phyloP scores from a whole-genome alignment of 257 asterid species.

The Ballota nigra region DNA sequence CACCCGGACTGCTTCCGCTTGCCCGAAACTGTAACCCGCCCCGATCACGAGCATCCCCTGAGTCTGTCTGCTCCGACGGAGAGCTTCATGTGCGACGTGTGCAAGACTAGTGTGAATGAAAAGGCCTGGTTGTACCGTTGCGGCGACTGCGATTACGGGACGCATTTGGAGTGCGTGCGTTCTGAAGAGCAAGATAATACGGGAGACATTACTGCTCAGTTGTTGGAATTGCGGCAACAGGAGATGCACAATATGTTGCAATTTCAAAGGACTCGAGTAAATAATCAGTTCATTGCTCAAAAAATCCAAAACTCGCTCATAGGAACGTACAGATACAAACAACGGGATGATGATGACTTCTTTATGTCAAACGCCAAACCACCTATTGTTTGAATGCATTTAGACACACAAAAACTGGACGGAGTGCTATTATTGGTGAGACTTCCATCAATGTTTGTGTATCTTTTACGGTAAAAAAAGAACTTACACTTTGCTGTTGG shows the following conservation, averaged over 20 bases:
- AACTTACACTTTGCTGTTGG: too few species aligned
- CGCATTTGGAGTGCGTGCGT: slow-evolving; percentile 55
- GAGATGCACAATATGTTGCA: background rate
- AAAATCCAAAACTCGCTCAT: too few species aligned
- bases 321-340: too few species aligned
- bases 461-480: too few species aligned
- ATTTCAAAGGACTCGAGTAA: too few species aligned
- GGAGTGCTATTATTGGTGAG: too few species aligned
- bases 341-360: too few species aligned
- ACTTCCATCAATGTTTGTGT: too few species aligned
- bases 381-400: too few species aligned
- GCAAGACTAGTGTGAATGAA: slow-evolving; percentile 34
- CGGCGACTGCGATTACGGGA: slow-evolving; percentile 51
- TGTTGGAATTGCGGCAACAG: background rate
- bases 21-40: slow-evolving; percentile 30
- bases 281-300: too few species aligned
- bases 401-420: too few species aligned
- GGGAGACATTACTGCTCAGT: background rate
- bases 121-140: slow-evolving; percentile 52
- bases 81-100: slow-evolving; percentile 41
- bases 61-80: slow-evolving; percentile 32
- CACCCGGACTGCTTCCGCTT: slow-evolving; percentile 25
- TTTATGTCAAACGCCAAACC: too few species aligned
- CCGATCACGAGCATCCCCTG: slow-evolving; percentile 45
- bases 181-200: background rate